Base-by-base conservation (phyloP, 345 rosid species). In the Anastatica hierochuntica region DNA sequence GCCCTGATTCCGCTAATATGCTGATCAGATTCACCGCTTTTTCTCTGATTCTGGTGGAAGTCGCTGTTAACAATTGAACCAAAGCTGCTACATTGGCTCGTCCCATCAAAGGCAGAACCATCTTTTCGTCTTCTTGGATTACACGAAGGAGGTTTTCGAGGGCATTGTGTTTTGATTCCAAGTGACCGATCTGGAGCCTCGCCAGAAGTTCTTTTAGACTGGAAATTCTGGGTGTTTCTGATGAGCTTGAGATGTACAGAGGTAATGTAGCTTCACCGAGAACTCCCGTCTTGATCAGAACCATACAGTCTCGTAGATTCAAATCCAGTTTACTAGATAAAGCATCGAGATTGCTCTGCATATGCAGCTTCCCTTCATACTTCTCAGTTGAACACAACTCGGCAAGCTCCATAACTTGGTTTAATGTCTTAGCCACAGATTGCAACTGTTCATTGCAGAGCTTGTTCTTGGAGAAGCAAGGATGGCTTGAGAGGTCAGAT, bases 261-360 rank as follows among this genome's bases (percentile, higher is more conserved):
- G 81, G 87, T 66, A 86, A 39, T 16, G 96, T 79, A 38, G 81
- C 85, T 68, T 90, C 96, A 10, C 90, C 95, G 8, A 90, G 90
- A 44, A 90, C 80, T 2, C 96, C 94, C 0, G 96, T 90, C 79
- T 87, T 90, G 75, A 84, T 83, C 77, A 90, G 43, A 51, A 90
- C 83, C 20, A 80, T 77, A 37, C 90, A 87, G 60, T 90, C 98
- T 33, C 76, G 72, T 33, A 90, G 72, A 77, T 84, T 84, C 76
- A 84, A 72, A 67, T 82, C 90, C 71, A 90, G 60, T 55, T 83
- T 87, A 48, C 94, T 85, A 0, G 77, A 82, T 63, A 90, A 68
- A 0, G 94, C 76, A 64, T 90, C 96, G 4, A 90, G 95, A 70
- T 87, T 76, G 68, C 88, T 90, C 74, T 90, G 98, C 90, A 87